A percentile compares a stretch with the other conserved stretches of the same genome.
Evolutionary conservation across 129 eudicot species (phyloP).

Genomic region (Tanacetum coccineum): DNA sequence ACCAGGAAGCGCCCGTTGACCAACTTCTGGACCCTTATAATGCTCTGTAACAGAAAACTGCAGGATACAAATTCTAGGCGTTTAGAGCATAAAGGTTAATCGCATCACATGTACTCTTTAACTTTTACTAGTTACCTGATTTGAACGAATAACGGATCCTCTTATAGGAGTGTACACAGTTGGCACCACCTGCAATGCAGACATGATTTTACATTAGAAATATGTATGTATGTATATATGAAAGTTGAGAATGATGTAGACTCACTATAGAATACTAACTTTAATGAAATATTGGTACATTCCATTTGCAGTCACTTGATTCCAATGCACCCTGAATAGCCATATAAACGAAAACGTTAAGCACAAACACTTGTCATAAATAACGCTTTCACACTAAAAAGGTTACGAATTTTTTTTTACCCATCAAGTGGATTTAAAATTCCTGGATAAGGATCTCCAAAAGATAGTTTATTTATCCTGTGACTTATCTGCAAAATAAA

Average conservation of each 20-base stretch:
- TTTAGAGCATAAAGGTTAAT: constrained; percentile 11
- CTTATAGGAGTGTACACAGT: constrained; percentile 69
- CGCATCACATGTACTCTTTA: constrained; percentile 5
- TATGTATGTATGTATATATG: no score
- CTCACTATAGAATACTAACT: no score
- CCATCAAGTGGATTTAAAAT: constrained; percentile 87
- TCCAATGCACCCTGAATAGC: constrained; percentile 54
- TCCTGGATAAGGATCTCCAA: constrained; percentile 80
- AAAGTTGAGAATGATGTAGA: no score
- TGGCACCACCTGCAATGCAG: constrained; percentile 71
- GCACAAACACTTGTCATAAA: no score
- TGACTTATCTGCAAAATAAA: constrained; percentile 83
- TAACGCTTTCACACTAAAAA: no score
- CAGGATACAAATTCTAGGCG: constrained; percentile 4
- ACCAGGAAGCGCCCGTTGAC: constrained; percentile 65
- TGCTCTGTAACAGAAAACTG: constrained; percentile 97
- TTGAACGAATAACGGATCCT: constrained; percentile 66
- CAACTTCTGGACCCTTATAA: constrained; percentile 55
- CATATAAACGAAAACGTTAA: constrained; percentile 1
- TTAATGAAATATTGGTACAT: constrained; percentile 72
- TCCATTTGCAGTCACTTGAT: constrained; percentile 53
- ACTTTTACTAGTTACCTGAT: constrained; percentile 55
- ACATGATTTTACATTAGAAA: no score
- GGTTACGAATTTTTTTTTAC: no score
- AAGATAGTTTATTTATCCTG: constrained; percentile 74